Base-by-base conservation (phyloP, 176 grass and related monocot species). In the Secale cereale region DNA sequence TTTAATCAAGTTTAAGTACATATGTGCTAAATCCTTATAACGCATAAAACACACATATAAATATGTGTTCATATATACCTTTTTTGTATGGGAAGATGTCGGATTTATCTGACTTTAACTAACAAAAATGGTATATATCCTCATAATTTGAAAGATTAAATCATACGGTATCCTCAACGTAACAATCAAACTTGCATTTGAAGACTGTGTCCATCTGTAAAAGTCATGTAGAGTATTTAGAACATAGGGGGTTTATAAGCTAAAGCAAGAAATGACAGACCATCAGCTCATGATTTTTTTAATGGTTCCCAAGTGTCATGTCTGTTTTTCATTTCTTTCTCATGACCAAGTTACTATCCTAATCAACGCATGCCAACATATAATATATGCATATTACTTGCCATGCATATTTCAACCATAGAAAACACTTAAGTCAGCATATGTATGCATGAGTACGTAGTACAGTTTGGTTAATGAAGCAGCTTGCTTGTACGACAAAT, bases 401-500 rank as follows among this genome's bases (percentile, higher is more conserved):
- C 0, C 72, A 72, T 72, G 69, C 37, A 30, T 30, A 11, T 46
- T 41, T 19, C 7, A 4, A 74, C 70, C 40, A 74, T n/a, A 4
- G 12, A 48, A 46, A 48, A 19, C 25, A 15, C 25, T 17, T 46
- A 37, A 14, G 4, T 74, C 48, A 52, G 15, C 1, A 46, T 23
- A 74, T 52, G 48, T 48, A 19, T 45, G n/a, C 20, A 40, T 23
- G 33, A 17, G 27, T 29, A 48, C 26, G n/a, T 3, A 16, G 70
- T 74, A 74, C 70, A 74, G 23, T 73, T 26, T 73, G n/a, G 39
- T 73, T 45, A 73, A 43, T 45, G 70, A 73, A 27, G 39, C 39
- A 43, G 23, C 39, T 28, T 20, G 20, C 69, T 1, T 14, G 23
- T 8, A 45, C 17, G 9, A 10, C 39, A 48, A 17, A 25, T 25